Base-by-base conservation (phyloP, 345 rosid species). In the Kernera saxatilis region DNA sequence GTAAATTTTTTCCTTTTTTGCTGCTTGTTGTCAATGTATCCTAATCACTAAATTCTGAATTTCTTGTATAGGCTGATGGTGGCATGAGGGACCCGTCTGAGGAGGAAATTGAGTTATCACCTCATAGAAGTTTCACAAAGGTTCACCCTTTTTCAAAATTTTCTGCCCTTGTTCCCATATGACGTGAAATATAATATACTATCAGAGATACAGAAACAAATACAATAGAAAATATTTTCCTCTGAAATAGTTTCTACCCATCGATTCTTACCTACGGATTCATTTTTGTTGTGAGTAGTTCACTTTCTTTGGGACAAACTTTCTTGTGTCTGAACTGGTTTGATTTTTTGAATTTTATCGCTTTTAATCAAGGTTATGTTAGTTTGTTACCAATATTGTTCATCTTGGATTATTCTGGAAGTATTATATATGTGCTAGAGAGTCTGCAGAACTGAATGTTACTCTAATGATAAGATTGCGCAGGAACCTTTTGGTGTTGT, bases 61-160 rank as follows among this genome's bases (percentile, higher is more conserved):
- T 52, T 44, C 12, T 44, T 70, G 32, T 75, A 35, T 18, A 91
- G 91, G 82, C 88, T 52, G 71, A 30, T 32, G 92, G 95, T 35
- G 83, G 91, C 35, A 64, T 87, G 56, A 83, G 92, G 76, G 74
- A 80, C 78, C 88, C 91, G 30, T 44, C 29, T 2, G 69, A 83
- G 35, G 82, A 77, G 15, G 97, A 90, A 82, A 62, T 55, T 14
- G 18, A 8, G 27, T 59, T 64, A 54, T 82, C 94, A 8, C 85
- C 87, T 37, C 87, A 82, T 8, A 80, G 83, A 74, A 85, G 92
- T 72, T 90, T 90, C 72, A 88, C 90, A 6, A 74, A 74, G 78
- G 78, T 73, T 35, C 70, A 52, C 43, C 14, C 8, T 44, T 63
- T 61, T 26, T 70, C 37, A n/a, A 56, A 9, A 33, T 2, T 25